phyloP scores from a whole-genome alignment of 2,329 filamentous ascomycete species.

The Chalaropsis ovoidea region DNA sequence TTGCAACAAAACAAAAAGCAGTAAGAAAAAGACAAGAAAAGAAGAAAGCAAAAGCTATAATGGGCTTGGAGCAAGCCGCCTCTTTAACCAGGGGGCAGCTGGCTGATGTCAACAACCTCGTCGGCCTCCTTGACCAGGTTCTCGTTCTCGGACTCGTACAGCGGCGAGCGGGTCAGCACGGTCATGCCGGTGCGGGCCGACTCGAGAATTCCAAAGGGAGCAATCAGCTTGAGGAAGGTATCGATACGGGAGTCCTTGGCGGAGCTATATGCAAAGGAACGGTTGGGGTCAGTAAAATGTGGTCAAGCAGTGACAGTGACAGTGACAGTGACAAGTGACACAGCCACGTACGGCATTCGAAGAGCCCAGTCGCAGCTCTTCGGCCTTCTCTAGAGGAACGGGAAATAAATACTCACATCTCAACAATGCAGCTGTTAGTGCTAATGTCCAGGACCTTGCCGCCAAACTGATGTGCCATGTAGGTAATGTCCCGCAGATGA shows the following conservation, averaged over 20 bases:
- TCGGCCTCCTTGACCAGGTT: conserved; percentile 70
- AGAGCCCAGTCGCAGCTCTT: not conserved
- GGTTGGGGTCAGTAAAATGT: conserved; percentile 28
- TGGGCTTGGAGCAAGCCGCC: conserved; percentile 8
- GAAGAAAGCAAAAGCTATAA: conserved; percentile 19
- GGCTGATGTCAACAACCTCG: conserved; percentile 88
- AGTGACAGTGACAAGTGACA: no score
- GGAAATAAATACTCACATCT: conserved; percentile 58
- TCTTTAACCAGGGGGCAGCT: conserved; percentile 75
- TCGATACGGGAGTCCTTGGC: conserved; percentile 91
- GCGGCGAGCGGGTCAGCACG: conserved; percentile 86
- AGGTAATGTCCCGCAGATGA: conserved; percentile 91
- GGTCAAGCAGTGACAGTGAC: not conserved
- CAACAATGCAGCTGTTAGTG: conserved; percentile 96
- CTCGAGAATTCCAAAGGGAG: conserved; percentile 91
- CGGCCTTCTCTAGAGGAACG: not conserved
- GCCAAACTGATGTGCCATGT: conserved; percentile 92
- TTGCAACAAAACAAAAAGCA: conserved; percentile 37
- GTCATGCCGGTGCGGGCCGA: conserved; percentile 92
- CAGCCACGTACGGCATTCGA: not conserved
- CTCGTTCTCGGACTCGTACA: conserved; percentile 64
- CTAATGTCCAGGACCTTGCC: conserved; percentile 97
- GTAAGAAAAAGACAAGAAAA: not conserved
- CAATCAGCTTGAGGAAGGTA: conserved; percentile 91
- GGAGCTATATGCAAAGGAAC: conserved; percentile 44